Evolutionary conservation across 257 asterid species (phyloP).

Genomic region (Salvia hispanica): DNA sequence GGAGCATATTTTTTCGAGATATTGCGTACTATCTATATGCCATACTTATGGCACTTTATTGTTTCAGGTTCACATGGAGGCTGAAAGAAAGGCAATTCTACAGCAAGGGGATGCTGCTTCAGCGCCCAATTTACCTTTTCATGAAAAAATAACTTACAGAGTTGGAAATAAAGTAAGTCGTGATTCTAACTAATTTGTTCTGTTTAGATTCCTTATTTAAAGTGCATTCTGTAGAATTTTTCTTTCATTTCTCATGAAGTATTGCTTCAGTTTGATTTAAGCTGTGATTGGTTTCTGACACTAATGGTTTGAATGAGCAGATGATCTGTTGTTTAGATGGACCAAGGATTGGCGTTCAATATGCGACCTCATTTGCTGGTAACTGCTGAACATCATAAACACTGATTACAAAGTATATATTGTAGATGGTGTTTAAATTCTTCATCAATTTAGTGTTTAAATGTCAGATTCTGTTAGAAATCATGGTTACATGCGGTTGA

Average conservation of each 20-base stretch:
- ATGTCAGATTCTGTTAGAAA: background rate
- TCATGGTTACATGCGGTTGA: background rate
- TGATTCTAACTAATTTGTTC: slow-evolving; percentile 16
- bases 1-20: no score
- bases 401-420: background rate
- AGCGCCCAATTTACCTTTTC: slow-evolving; percentile 46
- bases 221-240: no score
- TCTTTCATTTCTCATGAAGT: no score
- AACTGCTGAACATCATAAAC: slow-evolving; percentile 27
- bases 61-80: slow-evolving; percentile 91
- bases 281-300: slow-evolving; percentile 27
- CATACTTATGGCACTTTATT: no score
- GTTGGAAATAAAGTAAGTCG: slow-evolving; percentile 79
- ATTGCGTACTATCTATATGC: no score
- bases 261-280: background rate
- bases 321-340: slow-evolving; percentile 89
- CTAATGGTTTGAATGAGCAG: slow-evolving; percentile 46
- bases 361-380: slow-evolving; percentile 96
- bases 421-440: background rate
- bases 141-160: slow-evolving; percentile 80
- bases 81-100: slow-evolving; percentile 75
- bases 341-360: slow-evolving; percentile 90
- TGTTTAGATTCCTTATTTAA: slow-evolving; percentile 25
- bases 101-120: slow-evolving; percentile 53
- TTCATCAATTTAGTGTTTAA: no score